A percentile compares a stretch with the other conserved stretches of the same genome.
Evolutionary conservation across 108 stramenopile species (phyloP).

Genomic region (Fragilariopsis cylindrus): DNA sequence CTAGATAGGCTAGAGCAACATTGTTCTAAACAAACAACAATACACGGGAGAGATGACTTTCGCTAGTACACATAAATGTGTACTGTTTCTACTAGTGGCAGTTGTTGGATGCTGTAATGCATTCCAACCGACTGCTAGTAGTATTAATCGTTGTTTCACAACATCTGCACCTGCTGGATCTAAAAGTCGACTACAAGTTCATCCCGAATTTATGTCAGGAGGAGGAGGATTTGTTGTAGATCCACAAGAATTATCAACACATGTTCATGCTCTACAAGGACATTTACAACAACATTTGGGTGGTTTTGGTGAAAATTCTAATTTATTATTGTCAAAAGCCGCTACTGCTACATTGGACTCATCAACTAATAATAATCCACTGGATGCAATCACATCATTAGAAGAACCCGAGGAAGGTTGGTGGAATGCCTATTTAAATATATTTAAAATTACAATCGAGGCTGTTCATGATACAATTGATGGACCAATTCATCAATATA

Average conservation of each 20-base stretch:
- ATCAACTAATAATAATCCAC: background rate
- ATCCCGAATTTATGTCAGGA: too few species aligned
- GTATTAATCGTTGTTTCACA: too few species aligned
- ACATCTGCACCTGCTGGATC: too few species aligned
- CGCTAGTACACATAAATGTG: too few species aligned
- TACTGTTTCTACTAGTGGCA: too few species aligned
- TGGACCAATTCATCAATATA: slow-evolving; percentile 32
- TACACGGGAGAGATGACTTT: too few species aligned
- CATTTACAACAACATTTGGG: background rate
- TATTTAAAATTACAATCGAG: slow-evolving; percentile 52
- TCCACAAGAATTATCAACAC: slow-evolving; percentile 9
- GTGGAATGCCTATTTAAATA: slow-evolving; percentile 55
- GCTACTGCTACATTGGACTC: background rate
- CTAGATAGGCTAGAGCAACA: too few species aligned
- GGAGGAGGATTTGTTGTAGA: background rate
- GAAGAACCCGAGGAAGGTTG: slow-evolving; percentile 32
- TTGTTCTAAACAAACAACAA: too few species aligned
- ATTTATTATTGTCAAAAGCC: background rate
- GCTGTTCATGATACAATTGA: slow-evolving; percentile 71
- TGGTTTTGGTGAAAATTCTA: background rate
- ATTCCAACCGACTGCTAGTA: too few species aligned
- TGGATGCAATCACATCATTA: background rate
- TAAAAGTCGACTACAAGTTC: too few species aligned
- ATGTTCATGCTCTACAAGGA: slow-evolving; percentile 7
- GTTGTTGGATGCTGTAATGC: too few species aligned